Base-by-base conservation (phyloP, 805 yeast genomes). In the Candida caryicola region DNA sequence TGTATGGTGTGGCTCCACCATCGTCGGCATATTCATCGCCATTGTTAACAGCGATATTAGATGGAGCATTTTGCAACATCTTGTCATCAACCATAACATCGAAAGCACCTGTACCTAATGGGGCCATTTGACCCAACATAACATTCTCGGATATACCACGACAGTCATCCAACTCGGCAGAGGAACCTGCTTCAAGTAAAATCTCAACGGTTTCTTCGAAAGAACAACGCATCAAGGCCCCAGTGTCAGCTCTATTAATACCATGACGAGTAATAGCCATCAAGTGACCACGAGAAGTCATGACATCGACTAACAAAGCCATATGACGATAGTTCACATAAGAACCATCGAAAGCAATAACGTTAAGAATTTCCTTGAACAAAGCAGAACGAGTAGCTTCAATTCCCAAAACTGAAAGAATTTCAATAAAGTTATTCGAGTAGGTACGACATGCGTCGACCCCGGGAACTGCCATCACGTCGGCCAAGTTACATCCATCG, bases 201-300 rank as follows among this genome's bases (percentile, higher is more conserved):
- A 93, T 93, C 69, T 93, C 99, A 29, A 93, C 99, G 5, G 99
- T 93, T 66, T 93, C 99, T 69, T 93, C 99, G 72, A 93, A 93
- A 30, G 99, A 91, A 73, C 97, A 93, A 68, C 99, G 81, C 99
- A 93, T 93, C 59, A 93, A 76, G 2, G 99, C 99, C 68, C 99
- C 99, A 21, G 99, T 93, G 50, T 93, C 96, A 27, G 95, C 85
- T 69, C 99, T 83, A 67, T 93, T 93, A 67, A 93, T 91, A 77
- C 99, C 99, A 60, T 93, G 99, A 77, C 99, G 95, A 31, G 98
- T 91, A 55, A 93, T 90, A 29, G 99, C 98, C 86, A 95, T 91
- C 64, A 93, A 74, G 59, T 91, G 96, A 57, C 99, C 99, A 59
- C 96, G 83, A 28, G 95, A 86, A 2, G 99, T 93, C 99, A 93